These are phyloP conservation scores for Hirsutella rhossiliensis DNA, from an alignment of 2,329 filamentous ascomycete species.

Conservation along the genomic window DNA sequence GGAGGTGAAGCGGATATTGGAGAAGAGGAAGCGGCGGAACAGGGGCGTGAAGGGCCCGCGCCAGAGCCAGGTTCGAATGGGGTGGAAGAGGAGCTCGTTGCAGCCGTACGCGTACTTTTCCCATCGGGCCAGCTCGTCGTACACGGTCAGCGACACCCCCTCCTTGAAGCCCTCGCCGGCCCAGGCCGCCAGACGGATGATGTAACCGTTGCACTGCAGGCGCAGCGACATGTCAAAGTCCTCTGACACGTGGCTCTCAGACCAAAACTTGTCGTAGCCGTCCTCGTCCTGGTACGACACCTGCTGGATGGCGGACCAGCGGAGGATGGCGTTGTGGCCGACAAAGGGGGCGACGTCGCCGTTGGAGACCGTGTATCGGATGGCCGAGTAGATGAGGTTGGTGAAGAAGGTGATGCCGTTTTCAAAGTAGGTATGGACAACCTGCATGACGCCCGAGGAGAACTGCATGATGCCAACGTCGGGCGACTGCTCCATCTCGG, in stretches of 20 bases:
- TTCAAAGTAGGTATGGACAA: conserved; percentile 61
- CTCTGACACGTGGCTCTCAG: conserved; percentile 67
- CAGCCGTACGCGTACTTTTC: conserved; percentile 82
- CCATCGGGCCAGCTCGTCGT: conserved; percentile 76
- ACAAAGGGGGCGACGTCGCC: conserved; percentile 70
- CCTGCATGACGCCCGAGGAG: conserved; percentile 68
- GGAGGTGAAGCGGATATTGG: conserved; percentile 61
- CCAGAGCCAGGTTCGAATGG: conserved; percentile 59
- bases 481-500: conserved; percentile 69
- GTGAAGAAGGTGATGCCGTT: conserved; percentile 62
- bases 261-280: conserved; percentile 71
- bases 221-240: conserved; percentile 76
- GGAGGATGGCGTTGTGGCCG: conserved; percentile 67
- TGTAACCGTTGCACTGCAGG: conserved; percentile 60
- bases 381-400: conserved; percentile 64
- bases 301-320: conserved; percentile 65
- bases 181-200: conserved; percentile 61
- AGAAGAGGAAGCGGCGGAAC: conserved; percentile 62
- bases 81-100: conserved; percentile 72
- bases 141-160: conserved; percentile 72
- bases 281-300: conserved; percentile 59
- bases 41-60: conserved; percentile 68
- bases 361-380: conserved; percentile 65
- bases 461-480: conserved; percentile 72
- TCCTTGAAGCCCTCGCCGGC: conserved; percentile 70